phyloP scores from a whole-genome alignment of 139 green algal species.

The Micractinium conductrix region DNA sequence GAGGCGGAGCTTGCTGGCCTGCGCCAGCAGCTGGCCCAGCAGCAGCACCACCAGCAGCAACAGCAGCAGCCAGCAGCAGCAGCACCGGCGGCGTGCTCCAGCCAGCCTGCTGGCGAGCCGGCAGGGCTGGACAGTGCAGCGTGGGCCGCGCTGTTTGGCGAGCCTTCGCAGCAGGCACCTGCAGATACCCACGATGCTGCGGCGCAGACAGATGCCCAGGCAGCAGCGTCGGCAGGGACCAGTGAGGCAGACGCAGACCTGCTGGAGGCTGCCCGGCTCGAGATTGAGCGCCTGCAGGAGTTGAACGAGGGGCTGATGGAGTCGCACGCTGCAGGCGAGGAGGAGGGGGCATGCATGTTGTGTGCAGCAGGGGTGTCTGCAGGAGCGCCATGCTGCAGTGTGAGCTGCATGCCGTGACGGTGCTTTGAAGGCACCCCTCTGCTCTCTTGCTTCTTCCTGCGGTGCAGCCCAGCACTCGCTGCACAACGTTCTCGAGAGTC shows the following conservation, averaged over 20 bases:
- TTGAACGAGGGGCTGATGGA: conserved; percentile 1
- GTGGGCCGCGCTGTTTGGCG: conserved; percentile 16
- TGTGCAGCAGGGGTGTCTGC: too few species aligned
- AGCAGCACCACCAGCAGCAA: neutral
- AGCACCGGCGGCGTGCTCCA: neutral
- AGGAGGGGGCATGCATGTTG: neutral
- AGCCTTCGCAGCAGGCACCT: neutral
- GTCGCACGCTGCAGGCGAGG: neutral
- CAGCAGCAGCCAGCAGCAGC: neutral
- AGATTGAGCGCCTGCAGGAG: conserved; percentile 33
- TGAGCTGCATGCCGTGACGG: neutral
- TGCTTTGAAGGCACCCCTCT: neutral
- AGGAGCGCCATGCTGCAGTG: too few species aligned
- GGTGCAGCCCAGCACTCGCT: conserved; percentile 25
- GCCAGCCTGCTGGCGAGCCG: neutral
- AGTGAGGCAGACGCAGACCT: neutral
- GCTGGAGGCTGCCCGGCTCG: conserved; percentile 3
- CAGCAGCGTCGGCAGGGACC: neutral
- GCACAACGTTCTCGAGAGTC: neutral
- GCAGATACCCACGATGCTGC: neutral
- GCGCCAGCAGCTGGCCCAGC: neutral
- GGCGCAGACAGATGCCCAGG: conserved; percentile 6
- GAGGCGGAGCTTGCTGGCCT: neutral
- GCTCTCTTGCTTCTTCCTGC: neutral
- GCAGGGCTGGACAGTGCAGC: conserved; percentile 1